Percentiles rank a stretch among this genome's conserved stretches.
Conservation (phyloP, 768 basidiomycete species). For the Lactarius sanguifluus region DNA sequence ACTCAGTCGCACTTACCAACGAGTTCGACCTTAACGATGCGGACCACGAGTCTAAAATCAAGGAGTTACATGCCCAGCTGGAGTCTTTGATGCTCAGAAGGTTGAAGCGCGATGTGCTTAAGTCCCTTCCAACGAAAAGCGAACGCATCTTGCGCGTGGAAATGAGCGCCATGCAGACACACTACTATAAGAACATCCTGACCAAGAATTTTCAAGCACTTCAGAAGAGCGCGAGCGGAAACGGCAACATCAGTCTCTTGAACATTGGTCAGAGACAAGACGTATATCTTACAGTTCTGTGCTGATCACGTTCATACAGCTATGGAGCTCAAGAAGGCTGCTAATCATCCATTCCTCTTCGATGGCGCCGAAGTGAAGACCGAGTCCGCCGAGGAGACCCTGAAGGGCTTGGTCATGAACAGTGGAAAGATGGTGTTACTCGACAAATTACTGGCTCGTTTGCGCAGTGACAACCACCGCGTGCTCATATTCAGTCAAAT, state of each 20-base stretch:
- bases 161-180: conserved; percentile 94
- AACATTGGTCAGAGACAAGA: conserved; percentile 69
- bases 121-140: conserved; percentile 94
- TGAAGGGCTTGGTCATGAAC: conserved; percentile 97
- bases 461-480: conserved; percentile 91
- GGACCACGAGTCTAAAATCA: conserved; percentile 93
- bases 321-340: conserved; percentile 99
- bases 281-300: not conserved
- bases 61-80: conserved; percentile 90
- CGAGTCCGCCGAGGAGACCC: conserved; percentile 71
- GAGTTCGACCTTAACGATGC: conserved; percentile 94
- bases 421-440: conserved; percentile 98
- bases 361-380: conserved; percentile 84
- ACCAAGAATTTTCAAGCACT: conserved; percentile 96
- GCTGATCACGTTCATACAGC: conserved; percentile 45
- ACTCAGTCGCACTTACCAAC: conserved; percentile 81
- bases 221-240: conserved; percentile 84
- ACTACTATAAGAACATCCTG: conserved; percentile 98
- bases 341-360: conserved; percentile 96
- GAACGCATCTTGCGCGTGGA: conserved; percentile 97
- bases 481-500: conserved; percentile 99
- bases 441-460: conserved; percentile 90
- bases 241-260: conserved; percentile 89
- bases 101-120: conserved; percentile 94
- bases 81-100: conserved; percentile 93